phyloP scores from a whole-genome alignment of 176 grass and related monocot species.

The Eleusine indica region DNA sequence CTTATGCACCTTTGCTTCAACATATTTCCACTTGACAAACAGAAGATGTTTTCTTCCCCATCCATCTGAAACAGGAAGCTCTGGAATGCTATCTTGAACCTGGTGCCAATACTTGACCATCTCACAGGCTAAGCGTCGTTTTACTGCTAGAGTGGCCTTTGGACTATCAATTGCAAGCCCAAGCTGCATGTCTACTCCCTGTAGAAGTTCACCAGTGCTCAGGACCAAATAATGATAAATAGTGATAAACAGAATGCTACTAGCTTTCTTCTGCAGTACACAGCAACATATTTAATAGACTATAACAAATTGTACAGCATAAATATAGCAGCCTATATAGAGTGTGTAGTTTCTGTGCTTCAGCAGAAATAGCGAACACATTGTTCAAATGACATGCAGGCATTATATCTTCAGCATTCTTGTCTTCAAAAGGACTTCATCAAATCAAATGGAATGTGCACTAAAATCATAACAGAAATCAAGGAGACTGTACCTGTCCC shows the following conservation, averaged over 20 bases:
- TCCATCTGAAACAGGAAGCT: conserved; percentile 61
- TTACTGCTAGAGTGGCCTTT: conserved; percentile 95
- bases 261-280: conserved; percentile 20
- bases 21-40: conserved; percentile 94
- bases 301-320: not conserved
- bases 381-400: not conserved
- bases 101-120: conserved; percentile 98
- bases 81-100: conserved; percentile 76
- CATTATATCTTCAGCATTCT: not conserved
- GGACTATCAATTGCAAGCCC: conserved; percentile 94
- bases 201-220: conserved; percentile 23
- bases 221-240: not conserved
- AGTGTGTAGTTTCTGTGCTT: conserved; percentile 4
- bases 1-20: conserved; percentile 83
- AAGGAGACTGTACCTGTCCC: conserved; percentile 69
- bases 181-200: conserved; percentile 96
- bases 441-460: not conserved
- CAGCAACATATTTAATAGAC: not conserved
- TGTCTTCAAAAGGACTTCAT: not conserved
- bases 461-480: not conserved
- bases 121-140: conserved; percentile 93
- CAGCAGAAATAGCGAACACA: not conserved
- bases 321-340: not conserved
- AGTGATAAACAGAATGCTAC: not conserved
- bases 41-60: conserved; percentile 87